These are phyloP conservation scores for Chalaropsis thielavioides DNA, from an alignment of 2,329 filamentous ascomycete genomes.

Conservation along the genomic window DNA sequence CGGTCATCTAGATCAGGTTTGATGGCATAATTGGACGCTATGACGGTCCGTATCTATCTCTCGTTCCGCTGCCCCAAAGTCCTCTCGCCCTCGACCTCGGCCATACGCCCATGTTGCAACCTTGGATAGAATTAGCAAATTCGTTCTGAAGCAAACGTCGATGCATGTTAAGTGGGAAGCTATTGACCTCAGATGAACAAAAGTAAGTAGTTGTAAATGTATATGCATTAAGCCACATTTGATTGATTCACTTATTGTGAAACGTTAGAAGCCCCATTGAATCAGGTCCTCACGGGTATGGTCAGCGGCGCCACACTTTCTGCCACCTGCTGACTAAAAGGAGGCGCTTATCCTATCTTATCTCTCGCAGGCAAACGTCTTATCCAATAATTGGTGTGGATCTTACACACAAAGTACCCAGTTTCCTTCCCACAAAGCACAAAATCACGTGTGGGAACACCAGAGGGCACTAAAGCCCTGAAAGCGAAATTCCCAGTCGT, in stretches of 20 bases:
- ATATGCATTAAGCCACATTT: no score
- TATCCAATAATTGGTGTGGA: not conserved
- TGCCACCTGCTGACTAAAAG: no score
- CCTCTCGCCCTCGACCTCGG: not conserved
- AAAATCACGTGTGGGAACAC: conserved; percentile 16
- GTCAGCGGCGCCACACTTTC: not conserved
- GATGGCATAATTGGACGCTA: not conserved
- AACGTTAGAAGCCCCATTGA: no score
- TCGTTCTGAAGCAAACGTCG: not conserved
- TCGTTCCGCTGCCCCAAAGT: not conserved
- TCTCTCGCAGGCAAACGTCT: not conserved
- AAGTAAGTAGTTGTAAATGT: not conserved
- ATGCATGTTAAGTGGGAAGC: not conserved
- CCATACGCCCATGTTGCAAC: not conserved
- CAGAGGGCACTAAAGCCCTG: conserved; percentile 18
- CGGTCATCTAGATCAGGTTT: not conserved
- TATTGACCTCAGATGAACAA: not conserved
- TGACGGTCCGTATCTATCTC: not conserved
- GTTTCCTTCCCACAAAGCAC: conserved; percentile 16
- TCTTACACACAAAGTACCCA: conserved; percentile 11
- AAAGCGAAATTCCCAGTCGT: conserved; percentile 16
- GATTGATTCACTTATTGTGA: no score
- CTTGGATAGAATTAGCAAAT: not conserved
- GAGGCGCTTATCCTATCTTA: conserved; percentile 5
- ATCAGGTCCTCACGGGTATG: not conserved